Evolutionary conservation across 2,329 filamentous ascomycete genomes (phyloP).

Genomic region (Macrophomina phaseolina): DNA sequence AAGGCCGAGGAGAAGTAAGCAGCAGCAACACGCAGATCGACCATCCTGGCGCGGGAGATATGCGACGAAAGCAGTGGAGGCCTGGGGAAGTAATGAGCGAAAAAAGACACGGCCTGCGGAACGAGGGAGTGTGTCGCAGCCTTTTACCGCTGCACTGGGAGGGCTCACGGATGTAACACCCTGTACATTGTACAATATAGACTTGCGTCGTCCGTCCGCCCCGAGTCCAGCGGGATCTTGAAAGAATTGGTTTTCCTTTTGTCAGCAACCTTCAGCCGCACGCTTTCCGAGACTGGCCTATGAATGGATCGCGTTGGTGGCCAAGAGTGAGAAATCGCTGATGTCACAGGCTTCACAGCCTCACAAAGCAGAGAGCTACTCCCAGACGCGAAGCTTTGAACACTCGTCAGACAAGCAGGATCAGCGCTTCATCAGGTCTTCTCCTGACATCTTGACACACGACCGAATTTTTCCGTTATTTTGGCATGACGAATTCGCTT

Average conservation of each 20-base stretch:
- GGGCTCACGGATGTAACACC: slow-evolving; percentile 38
- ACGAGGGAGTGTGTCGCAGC: slow-evolving; percentile 33
- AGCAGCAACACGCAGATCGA: not conserved
- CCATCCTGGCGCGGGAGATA: not conserved
- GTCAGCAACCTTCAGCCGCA: not conserved
- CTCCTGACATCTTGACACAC: no score
- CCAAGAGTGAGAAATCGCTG: not conserved
- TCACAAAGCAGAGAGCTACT: not conserved
- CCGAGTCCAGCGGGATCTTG: slow-evolving; percentile 20
- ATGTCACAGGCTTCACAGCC: not conserved
- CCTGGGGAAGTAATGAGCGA: slow-evolving; percentile 19
- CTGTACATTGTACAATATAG: slow-evolving; percentile 52
- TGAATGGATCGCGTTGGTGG: not conserved
- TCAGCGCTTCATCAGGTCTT: not conserved
- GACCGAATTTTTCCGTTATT: no score
- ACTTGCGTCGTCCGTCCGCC: slow-evolving; percentile 31
- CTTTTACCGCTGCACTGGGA: slow-evolving; percentile 16
- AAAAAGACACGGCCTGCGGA: slow-evolving; percentile 25
- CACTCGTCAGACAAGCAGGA: not conserved
- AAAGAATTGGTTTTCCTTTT: slow-evolving; percentile 21
- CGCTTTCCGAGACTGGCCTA: not conserved
- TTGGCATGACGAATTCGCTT: not conserved
- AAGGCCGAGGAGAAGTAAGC: slow-evolving; percentile 54
- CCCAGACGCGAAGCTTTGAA: not conserved
- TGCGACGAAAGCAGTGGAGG: slow-evolving; percentile 11